Evolutionary conservation across 352 stramenopile genomes (phyloP).

Genomic region (Phytophthora pseudosyringae): DNA sequence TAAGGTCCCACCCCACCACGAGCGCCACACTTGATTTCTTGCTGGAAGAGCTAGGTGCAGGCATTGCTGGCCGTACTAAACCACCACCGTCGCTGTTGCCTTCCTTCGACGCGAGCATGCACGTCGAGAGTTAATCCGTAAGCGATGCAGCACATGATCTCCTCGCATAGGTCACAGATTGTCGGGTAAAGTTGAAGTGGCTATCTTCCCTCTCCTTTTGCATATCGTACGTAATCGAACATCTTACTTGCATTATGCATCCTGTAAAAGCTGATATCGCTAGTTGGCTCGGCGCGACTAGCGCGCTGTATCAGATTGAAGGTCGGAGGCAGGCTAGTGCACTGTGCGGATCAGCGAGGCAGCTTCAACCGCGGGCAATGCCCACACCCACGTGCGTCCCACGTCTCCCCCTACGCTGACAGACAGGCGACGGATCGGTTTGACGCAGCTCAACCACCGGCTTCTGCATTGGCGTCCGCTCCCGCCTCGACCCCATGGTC

Average conservation of each 20-base stretch:
- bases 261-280: slow-evolving; percentile 2
- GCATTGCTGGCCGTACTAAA: not conserved
- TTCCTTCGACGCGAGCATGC: too few relatives aligned
- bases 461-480: not conserved
- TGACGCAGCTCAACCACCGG: slow-evolving; percentile 9
- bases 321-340: not conserved
- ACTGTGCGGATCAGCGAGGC: slow-evolving; percentile 7
- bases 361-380: slow-evolving; percentile 19
- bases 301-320: not conserved
- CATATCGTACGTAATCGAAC: slow-evolving; percentile 3
- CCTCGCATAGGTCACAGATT: not conserved
- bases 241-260: not conserved
- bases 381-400: slow-evolving; percentile 15
- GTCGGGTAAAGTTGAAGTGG: slow-evolving; percentile 2
- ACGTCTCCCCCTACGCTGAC: slow-evolving; percentile 17
- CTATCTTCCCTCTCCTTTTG: not conserved
- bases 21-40: slow-evolving; percentile 17
- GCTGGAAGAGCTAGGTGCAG: not conserved
- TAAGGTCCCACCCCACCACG: slow-evolving; percentile 5
- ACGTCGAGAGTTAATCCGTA: not conserved
- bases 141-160: not conserved
- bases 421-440: slow-evolving; percentile 5
- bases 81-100: too few relatives aligned
- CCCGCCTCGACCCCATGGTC: not conserved
- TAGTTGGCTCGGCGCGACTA: slow-evolving; percentile 7